Conservation (phyloP, 176 grass and related monocot species). For the Oryza coarctata region DNA sequence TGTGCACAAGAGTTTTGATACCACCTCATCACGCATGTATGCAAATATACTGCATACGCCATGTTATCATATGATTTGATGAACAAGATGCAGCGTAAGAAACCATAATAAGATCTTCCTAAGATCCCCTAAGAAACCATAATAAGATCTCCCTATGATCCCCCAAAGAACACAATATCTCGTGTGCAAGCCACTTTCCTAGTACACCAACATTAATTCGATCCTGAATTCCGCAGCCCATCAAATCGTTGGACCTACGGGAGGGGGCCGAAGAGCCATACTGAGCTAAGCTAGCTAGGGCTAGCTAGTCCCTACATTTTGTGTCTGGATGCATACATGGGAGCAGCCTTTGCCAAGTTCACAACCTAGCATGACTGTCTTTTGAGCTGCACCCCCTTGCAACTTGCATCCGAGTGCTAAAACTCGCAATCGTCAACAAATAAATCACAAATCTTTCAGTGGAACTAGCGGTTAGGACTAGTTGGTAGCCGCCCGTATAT, state of each 20-base stretch:
- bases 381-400: slow-evolving; percentile 36
- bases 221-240: slow-evolving; percentile 49
- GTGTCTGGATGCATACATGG: slow-evolving; percentile 44
- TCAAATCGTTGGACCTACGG: slow-evolving; percentile 52
- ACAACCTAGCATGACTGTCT: slow-evolving; percentile 44
- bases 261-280: slow-evolving; percentile 29
- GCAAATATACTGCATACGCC: not conserved
- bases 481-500: slow-evolving; percentile 17
- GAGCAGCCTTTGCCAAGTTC: slow-evolving; percentile 49
- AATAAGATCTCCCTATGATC: slow-evolving; percentile 29
- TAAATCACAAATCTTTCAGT: slow-evolving; percentile 49
- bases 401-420: slow-evolving; percentile 45
- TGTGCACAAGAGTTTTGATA: slow-evolving; percentile 32
- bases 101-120: slow-evolving; percentile 30
- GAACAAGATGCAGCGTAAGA: slow-evolving; percentile 21
- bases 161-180: slow-evolving; percentile 32
- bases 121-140: slow-evolving; percentile 30
- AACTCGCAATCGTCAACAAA: slow-evolving; percentile 36
- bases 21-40: not conserved
- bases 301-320: slow-evolving; percentile 36
- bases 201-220: slow-evolving; percentile 43
- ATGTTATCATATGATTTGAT: slow-evolving; percentile 18
- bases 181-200: slow-evolving; percentile 41
- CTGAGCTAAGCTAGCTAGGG: slow-evolving; percentile 46
- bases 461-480: slow-evolving; percentile 26